A percentile compares a stretch with the other conserved stretches of the same genome.
Evolutionary conservation across 2,329 filamentous ascomycete genomes (phyloP).

Genomic region (Cladophialophora yegresii): DNA sequence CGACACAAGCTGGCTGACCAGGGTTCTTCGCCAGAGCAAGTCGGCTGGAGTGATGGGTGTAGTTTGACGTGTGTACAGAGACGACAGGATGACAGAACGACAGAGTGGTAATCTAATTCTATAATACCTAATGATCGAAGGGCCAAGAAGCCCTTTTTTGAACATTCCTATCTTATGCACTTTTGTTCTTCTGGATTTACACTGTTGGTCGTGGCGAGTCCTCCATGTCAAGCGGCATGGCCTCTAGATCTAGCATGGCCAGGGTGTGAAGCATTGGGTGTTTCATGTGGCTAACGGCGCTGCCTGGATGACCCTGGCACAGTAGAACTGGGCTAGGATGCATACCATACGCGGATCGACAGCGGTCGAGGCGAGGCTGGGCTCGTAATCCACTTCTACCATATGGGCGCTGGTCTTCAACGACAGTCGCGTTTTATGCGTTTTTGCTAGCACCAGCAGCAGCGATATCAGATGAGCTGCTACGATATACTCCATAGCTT

Average conservation of each 20-base stretch:
- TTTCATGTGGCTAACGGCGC: not conserved
- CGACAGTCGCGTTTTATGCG: not conserved
- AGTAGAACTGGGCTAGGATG: no score
- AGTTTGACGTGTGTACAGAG: not conserved
- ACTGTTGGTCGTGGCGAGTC: not conserved
- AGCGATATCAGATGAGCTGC: not conserved
- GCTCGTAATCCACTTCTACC: not conserved
- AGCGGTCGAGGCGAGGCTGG: not conserved
- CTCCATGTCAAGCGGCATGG: no score
- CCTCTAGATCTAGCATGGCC: not conserved
- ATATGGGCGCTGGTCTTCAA: not conserved
- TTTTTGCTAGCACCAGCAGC: not conserved
- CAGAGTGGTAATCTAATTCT: slow-evolving; percentile 21
- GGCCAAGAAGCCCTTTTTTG: not conserved
- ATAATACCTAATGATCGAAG: slow-evolving; percentile 23
- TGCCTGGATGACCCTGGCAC: not conserved
- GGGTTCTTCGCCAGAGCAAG: not conserved
- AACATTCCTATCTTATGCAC: not conserved
- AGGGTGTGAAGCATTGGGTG: slow-evolving; percentile 3
- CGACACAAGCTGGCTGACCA: not conserved
- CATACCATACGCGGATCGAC: not conserved
- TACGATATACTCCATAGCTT: not conserved
- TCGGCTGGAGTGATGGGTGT: not conserved
- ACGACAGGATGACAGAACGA: not conserved
- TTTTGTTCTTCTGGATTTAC: not conserved